A percentile compares a stretch with the other conserved stretches of the same genome.
Evolutionary conservation across 2,329 filamentous ascomycete genomes (phyloP).

Genomic region (Fusarium sp.): DNA sequence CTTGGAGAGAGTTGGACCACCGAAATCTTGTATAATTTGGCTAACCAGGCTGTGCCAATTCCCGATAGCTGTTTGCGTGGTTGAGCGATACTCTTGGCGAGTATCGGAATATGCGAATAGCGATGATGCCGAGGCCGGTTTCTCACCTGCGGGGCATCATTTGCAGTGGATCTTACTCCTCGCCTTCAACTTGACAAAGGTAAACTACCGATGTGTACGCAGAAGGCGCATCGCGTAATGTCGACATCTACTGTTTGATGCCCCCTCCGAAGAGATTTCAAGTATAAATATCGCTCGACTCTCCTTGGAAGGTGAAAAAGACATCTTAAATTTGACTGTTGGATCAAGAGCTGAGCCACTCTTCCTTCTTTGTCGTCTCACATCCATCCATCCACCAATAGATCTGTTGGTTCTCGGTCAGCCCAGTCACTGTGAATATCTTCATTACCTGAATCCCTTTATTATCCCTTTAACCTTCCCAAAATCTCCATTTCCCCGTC

Average conservation of each 20-base stretch:
- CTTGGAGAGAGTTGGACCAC: background rate
- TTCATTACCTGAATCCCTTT: background rate
- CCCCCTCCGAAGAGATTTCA: background rate
- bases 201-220: conserved; percentile 23
- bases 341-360: background rate
- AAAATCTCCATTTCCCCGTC: background rate
- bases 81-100: too few relatives aligned
- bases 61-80: too few relatives aligned
- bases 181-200: background rate
- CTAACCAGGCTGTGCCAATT: too few relatives aligned
- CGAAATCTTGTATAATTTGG: background rate
- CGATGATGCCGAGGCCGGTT: background rate
- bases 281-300: conserved; percentile 12
- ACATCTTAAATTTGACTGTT: background rate
- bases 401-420: background rate
- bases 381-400: background rate
- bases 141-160: background rate
- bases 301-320: background rate
- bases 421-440: background rate
- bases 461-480: background rate
- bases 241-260: background rate
- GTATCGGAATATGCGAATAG: background rate
- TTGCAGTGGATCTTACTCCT: background rate
- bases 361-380: background rate
- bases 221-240: conserved; percentile 32